These are phyloP conservation scores for Phytophthora cactorum DNA, from an alignment of 352 stramenopile genomes.

Conservation along the genomic window DNA sequence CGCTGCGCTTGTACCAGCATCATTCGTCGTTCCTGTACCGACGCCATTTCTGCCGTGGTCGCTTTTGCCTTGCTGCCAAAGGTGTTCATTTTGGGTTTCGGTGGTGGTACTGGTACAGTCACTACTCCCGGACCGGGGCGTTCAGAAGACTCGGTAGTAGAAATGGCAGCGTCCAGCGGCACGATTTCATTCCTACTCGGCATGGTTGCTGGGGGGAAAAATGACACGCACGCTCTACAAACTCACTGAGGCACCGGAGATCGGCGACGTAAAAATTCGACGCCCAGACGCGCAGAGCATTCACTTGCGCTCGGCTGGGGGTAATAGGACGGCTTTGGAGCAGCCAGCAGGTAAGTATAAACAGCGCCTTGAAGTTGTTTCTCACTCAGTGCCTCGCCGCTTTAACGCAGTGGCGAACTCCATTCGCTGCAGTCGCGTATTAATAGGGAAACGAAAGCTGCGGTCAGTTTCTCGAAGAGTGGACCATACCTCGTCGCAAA, in stretches of 20 bases:
- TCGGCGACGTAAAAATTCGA: conserved; percentile 13
- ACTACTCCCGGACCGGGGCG: conserved; percentile 20
- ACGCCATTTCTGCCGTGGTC: conserved; percentile 46
- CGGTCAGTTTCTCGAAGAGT: conserved; percentile 16
- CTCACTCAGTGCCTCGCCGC: neutral
- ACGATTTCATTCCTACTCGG: conserved; percentile 70
- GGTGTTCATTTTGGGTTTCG: conserved; percentile 11
- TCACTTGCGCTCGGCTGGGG: conserved; percentile 21
- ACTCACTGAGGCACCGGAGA: conserved; percentile 18
- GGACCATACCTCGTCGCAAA: neutral
- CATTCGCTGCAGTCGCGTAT: conserved; percentile 10
- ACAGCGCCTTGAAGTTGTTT: conserved; percentile 4
- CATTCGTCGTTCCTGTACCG: conserved; percentile 58
- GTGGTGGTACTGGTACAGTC: conserved; percentile 10
- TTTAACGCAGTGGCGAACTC: conserved; percentile 19
- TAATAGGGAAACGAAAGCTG: conserved; percentile 15
- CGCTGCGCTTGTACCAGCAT: conserved; percentile 52
- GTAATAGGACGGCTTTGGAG: neutral
- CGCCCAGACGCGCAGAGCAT: conserved; percentile 25
- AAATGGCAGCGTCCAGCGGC: conserved; percentile 38
- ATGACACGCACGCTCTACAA: neutral
- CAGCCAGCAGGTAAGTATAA: conserved; percentile 1
- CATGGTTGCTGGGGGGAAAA: conserved; percentile 30
- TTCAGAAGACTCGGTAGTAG: conserved; percentile 6
- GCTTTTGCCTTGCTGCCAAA: conserved; percentile 39